These are phyloP conservation scores for Turnera subulata DNA, from an alignment of 345 rosid genomes.

Conservation along the genomic window DNA sequence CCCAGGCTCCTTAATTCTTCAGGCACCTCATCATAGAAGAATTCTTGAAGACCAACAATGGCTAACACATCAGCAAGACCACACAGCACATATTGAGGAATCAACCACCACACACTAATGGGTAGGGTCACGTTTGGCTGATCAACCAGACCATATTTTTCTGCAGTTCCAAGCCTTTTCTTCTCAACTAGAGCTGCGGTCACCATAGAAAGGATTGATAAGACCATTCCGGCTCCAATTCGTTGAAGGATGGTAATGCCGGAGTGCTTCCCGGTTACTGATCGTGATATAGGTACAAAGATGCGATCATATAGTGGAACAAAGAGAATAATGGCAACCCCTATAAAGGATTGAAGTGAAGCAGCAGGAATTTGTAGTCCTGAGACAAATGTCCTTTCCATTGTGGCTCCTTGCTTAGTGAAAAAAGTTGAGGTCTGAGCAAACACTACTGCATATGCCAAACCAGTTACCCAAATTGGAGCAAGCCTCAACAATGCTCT, in stretches of 20 bases:
- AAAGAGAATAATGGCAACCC: neutral
- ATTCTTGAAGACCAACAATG: constrained; percentile 2
- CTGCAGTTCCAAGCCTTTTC: constrained; percentile 3
- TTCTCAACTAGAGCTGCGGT: constrained; percentile 1
- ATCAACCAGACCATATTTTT: neutral
- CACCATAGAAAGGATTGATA: constrained; percentile 1
- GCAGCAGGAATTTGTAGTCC: neutral
- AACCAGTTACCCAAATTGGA: neutral
- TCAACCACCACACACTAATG: neutral
- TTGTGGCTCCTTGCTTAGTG: neutral
- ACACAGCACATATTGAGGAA: neutral
- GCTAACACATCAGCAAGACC: constrained; percentile 2
- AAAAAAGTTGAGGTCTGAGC: neutral
- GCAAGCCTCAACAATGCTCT: neutral
- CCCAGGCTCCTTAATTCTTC: constrained; percentile 1
- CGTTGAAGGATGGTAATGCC: constrained; percentile 6
- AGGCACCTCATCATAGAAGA: constrained; percentile 5
- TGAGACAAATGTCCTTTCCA: neutral
- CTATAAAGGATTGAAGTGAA: neutral
- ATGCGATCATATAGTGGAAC: neutral
- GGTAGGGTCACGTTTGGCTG: constrained; percentile 5
- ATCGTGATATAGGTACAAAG: constrained; percentile 1
- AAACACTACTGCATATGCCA: neutral
- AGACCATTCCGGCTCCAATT: constrained; percentile 4
- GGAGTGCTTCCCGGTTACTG: neutral